Conservation (phyloP, 2,329 filamentous ascomycete genomes). For the Truncatella angustata region DNA sequence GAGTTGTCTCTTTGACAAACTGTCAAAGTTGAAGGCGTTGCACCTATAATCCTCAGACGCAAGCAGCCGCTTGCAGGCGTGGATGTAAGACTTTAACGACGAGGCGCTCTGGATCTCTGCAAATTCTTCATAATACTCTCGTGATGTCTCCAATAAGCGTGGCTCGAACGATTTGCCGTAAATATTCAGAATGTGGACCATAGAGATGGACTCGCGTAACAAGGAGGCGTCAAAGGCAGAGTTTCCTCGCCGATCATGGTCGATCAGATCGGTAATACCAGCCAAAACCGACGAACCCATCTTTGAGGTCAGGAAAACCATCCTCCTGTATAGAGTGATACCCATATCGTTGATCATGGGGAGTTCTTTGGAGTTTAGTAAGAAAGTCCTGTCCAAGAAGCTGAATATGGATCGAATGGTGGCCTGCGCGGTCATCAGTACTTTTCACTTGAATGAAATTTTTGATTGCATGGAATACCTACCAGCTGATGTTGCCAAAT, state of each 20-base stretch:
- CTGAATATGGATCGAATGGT: conserved; percentile 87
- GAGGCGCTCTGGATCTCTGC: conserved; percentile 63
- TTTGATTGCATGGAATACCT: no score
- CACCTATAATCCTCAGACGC: conserved; percentile 72
- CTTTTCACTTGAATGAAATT: not conserved
- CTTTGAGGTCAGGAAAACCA: conserved; percentile 40
- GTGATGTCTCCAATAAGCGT: conserved; percentile 65
- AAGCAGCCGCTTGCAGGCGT: conserved; percentile 66
- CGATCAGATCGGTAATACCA: conserved; percentile 75
- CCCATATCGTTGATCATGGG: conserved; percentile 79
- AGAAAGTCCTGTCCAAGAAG: conserved; percentile 87
- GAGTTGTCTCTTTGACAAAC: conserved; percentile 75
- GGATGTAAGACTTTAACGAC: conserved; percentile 73
- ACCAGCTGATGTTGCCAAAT: conserved; percentile 78
- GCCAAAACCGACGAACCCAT: conserved; percentile 38
- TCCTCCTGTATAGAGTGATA: conserved; percentile 69
- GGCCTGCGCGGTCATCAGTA: conserved; percentile 43
- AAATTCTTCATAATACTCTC: conserved; percentile 67
- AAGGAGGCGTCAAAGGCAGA: conserved; percentile 58
- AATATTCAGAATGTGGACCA: conserved; percentile 81
- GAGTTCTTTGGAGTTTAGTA: conserved; percentile 69
- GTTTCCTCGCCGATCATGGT: conserved; percentile 63
- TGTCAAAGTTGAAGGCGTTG: conserved; percentile 78
- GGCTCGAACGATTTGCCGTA: conserved; percentile 82
- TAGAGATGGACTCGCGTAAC: conserved; percentile 73